phyloP scores from a whole-genome alignment of 2,329 filamentous ascomycete species.

The Aspergillus amoenus region DNA sequence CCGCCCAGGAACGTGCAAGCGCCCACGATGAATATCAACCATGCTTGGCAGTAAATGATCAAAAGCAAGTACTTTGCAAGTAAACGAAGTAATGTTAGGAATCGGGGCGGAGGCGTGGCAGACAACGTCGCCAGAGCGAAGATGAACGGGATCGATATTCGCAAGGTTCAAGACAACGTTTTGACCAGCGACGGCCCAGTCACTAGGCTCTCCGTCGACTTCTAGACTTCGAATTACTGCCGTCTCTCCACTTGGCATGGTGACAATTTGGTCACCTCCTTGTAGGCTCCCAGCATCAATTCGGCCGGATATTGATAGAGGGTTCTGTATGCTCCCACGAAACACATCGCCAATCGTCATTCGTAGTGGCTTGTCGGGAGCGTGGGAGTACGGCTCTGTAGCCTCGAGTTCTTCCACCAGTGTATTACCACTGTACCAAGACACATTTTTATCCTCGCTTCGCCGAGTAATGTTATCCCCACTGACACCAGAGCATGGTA shows the following conservation, averaged over 20 bases:
- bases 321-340: constrained; percentile 73
- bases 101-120: constrained; percentile 70
- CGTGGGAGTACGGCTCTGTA: constrained; percentile 70
- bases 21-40: constrained; percentile 83
- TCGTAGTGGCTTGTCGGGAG: constrained; percentile 75
- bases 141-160: constrained; percentile 79
- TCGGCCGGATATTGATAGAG: constrained; percentile 80
- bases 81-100: constrained; percentile 69
- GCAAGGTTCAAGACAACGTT: constrained; percentile 80
- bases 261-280: constrained; percentile 73
- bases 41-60: constrained; percentile 85
- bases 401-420: constrained; percentile 81
- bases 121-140: constrained; percentile 83
- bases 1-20: constrained; percentile 73
- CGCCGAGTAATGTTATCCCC: constrained; percentile 76
- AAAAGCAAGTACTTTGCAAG: constrained; percentile 82
- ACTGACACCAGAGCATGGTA: constrained; percentile 84
- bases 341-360: constrained; percentile 89
- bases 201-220: constrained; percentile 67
- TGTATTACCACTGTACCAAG: constrained; percentile 80
- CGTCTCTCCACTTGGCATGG: constrained; percentile 78
- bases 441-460: constrained; percentile 49
- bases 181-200: constrained; percentile 92
- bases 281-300: constrained; percentile 83
- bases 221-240: constrained; percentile 81